Percentiles rank a stretch among this genome's conserved stretches.
Conservation (phyloP, 768 basidiomycete genomes). For the Rhizopogon salebrosus region DNA sequence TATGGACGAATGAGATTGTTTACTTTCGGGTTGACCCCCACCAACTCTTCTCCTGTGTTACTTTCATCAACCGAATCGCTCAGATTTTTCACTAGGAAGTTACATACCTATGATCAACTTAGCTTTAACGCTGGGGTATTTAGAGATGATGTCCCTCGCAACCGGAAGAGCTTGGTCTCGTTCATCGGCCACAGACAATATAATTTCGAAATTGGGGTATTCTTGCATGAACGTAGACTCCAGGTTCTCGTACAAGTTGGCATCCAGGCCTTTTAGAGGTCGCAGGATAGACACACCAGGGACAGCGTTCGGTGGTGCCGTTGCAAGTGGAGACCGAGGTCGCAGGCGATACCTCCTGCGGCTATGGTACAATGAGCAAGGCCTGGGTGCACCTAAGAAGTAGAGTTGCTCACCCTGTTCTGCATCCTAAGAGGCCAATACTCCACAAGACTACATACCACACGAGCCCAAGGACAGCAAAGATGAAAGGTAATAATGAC, state of each 20-base stretch:
- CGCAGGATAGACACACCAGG: slow-evolving; percentile 94
- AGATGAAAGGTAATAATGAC: neutral
- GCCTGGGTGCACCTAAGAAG: neutral
- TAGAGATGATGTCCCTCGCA: slow-evolving; percentile 68
- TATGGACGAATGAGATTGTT: slow-evolving; percentile 93
- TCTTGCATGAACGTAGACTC: slow-evolving; percentile 91
- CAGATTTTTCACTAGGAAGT: neutral
- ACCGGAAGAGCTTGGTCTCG: slow-evolving; percentile 84
- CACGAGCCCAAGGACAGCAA: slow-evolving; percentile 38
- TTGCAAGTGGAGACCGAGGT: slow-evolving; percentile 55
- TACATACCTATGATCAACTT: slow-evolving; percentile 70
- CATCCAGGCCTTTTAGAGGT: slow-evolving; percentile 91
- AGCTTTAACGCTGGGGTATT: slow-evolving; percentile 73
- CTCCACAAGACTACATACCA: slow-evolving; percentile 67
- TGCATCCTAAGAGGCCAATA: slow-evolving; percentile 62
- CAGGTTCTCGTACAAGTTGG: slow-evolving; percentile 93
- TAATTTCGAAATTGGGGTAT: slow-evolving; percentile 87
- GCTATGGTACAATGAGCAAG: slow-evolving; percentile 34
- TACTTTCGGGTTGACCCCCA: slow-evolving; percentile 95
- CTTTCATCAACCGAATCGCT: neutral
- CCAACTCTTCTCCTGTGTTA: slow-evolving; percentile 64
- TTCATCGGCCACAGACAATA: slow-evolving; percentile 88
- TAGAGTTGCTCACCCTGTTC: slow-evolving; percentile 53
- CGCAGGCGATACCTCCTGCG: slow-evolving; percentile 70
- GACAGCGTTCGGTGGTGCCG: slow-evolving; percentile 38